Percentiles rank a stretch among this genome's conserved stretches.
Conservation (phyloP, 192 early-diverging fungal species). For the Mortierella claussenii region DNA sequence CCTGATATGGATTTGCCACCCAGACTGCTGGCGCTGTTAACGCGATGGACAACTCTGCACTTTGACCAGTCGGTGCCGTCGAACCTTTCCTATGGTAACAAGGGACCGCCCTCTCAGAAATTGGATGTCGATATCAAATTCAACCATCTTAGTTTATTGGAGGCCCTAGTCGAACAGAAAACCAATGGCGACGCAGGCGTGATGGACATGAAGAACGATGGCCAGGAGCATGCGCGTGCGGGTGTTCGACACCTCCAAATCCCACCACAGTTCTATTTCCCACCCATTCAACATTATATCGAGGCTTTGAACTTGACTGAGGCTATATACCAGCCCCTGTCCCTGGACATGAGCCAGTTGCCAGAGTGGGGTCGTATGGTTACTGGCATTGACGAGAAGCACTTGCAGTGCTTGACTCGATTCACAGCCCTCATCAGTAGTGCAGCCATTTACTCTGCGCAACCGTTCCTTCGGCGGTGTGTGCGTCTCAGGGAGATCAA, state of each 20-base stretch:
- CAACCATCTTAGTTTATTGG: not conserved
- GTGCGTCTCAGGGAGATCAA: constrained; percentile 10
- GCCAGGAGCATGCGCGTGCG: not conserved
- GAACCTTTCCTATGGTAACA: not conserved
- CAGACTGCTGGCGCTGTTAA: not conserved
- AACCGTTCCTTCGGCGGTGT: not conserved
- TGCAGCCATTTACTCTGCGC: not conserved
- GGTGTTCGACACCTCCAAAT: constrained; percentile 7
- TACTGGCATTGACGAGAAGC: not conserved
- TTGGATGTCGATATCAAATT: no score
- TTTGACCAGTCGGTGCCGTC: not conserved
- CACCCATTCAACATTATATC: no score
- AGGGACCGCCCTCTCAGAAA: not conserved
- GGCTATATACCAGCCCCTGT: no score
- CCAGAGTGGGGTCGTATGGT: not conserved
- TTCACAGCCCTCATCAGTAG: not conserved
- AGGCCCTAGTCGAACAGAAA: constrained; percentile 4
- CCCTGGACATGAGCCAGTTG: constrained; percentile 6
- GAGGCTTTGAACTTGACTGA: no score
- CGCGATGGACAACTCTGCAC: constrained; percentile 2
- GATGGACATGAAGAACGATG: not conserved
- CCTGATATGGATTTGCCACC: not conserved
- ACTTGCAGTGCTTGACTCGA: constrained; percentile 1
- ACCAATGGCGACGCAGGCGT: not conserved
- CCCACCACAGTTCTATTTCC: not conserved